Conservation (phyloP, 257 asterid genomes). For the Oldenlandia corymbosa region DNA sequence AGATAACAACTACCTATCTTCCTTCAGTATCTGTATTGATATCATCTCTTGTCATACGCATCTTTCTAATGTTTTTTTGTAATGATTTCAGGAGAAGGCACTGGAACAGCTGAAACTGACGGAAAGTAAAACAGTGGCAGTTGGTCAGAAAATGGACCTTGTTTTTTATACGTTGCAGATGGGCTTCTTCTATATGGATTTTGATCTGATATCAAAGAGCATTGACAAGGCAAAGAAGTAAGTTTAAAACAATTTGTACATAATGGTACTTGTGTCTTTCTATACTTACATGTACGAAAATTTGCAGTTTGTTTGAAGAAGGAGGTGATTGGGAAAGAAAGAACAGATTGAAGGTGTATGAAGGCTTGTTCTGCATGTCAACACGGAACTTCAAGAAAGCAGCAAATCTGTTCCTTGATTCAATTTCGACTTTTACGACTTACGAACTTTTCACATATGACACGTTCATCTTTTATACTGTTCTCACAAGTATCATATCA, state of each 20-base stretch:
- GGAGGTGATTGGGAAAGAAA: conserved; percentile 99
- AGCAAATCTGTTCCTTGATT: conserved; percentile 82
- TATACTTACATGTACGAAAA: conserved; percentile 15
- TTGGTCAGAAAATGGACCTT: conserved; percentile 98
- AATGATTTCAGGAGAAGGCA: conserved; percentile 73
- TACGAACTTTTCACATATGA: conserved; percentile 91
- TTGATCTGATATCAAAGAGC: conserved; percentile 84
- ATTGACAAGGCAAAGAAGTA: conserved; percentile 95
- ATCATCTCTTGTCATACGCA: background rate
- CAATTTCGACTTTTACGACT: conserved; percentile 95
- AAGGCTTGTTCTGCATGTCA: conserved; percentile 93
- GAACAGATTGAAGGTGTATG: conserved; percentile 90
- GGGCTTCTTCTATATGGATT: conserved; percentile 89
- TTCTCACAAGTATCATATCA: conserved; percentile 81
- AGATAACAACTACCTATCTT: background rate
- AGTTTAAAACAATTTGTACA: conserved; percentile 1
- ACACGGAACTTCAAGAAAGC: conserved; percentile 95
- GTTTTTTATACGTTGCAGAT: conserved; percentile 74
- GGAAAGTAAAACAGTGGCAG: conserved; percentile 93
- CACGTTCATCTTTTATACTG: conserved; percentile 82
- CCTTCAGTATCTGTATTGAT: background rate
- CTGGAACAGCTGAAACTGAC: conserved; percentile 89
- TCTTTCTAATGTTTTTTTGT: conserved; percentile 8
- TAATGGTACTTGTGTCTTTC: background rate
- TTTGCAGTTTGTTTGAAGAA: conserved; percentile 86